Percentiles rank a stretch among this genome's conserved stretches.
Evolutionary conservation across 495 filamentous ascomycete genomes (phyloP).

Genomic region (Penicillium psychrofluorescens): DNA sequence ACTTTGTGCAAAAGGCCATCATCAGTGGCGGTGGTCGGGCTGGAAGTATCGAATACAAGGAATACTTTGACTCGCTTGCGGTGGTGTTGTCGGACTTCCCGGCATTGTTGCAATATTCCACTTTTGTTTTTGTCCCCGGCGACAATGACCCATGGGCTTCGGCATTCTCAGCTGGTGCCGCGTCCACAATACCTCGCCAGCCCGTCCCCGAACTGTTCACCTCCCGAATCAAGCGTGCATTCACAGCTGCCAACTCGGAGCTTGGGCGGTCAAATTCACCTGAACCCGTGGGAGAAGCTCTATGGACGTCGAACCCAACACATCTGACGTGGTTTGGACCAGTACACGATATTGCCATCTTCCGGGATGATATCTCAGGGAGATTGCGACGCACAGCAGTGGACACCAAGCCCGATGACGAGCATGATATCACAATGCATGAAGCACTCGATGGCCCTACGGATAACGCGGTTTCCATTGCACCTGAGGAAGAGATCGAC

Average conservation of each 20-base stretch:
- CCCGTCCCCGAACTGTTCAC: slow-evolving; percentile 82
- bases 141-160: slow-evolving; percentile 95
- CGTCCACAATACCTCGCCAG: slow-evolving; percentile 64
- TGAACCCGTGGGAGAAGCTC: slow-evolving; percentile 55
- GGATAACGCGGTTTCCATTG: slow-evolving; percentile 5
- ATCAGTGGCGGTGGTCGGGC: slow-evolving; percentile 57
- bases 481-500: not conserved
- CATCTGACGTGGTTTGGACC: slow-evolving; percentile 78
- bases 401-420: slow-evolving; percentile 31
- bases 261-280: slow-evolving; percentile 32
- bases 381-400: slow-evolving; percentile 70
- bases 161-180: slow-evolving; percentile 76
- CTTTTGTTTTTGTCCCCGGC: slow-evolving; percentile 87
- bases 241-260: slow-evolving; percentile 67
- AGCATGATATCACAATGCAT: slow-evolving; percentile 14
- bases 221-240: slow-evolving; percentile 68
- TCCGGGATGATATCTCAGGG: slow-evolving; percentile 76
- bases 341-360: slow-evolving; percentile 74
- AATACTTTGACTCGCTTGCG: slow-evolving; percentile 83
- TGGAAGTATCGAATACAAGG: slow-evolving; percentile 87
- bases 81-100: slow-evolving; percentile 79
- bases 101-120: slow-evolving; percentile 66
- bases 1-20: slow-evolving; percentile 69
- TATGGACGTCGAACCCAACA: slow-evolving; percentile 85
- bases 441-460: slow-evolving; percentile 9